Base-by-base conservation (phyloP, 352 stramenopile species). In the Pythium oligandrum region DNA sequence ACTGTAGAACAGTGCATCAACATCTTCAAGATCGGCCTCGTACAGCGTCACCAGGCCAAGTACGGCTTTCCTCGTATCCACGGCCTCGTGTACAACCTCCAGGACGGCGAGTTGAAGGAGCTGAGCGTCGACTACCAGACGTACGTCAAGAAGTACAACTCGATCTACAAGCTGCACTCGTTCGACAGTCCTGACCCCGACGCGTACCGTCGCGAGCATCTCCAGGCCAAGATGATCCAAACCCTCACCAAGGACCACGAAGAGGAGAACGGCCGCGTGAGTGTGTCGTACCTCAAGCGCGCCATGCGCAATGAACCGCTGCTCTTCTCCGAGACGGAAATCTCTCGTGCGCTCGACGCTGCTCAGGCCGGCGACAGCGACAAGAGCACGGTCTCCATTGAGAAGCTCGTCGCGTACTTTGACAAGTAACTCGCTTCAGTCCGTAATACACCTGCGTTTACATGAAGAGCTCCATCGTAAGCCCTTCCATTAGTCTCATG, bases 1-100 rank as follows among this genome's bases (percentile, higher is more conserved):
- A 92, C 84, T 5, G 74, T 91, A 48, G 86, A 96, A 62, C 86
- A 96, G 75, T 95, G 84, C 61, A 88, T 96, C 53, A 96, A 96
- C 67, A 71, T 96, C 36, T 95, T 93, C 69, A 96, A 96, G 75
- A 95, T 95, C 51, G 83, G 78, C 0, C 66, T 91, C 26, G 85
- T 96, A 57, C 85, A 96, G 76, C 78, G 83, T 49, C 78, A 92
- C 65, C 82, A 93, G 55, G 75, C 80, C 57, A 93, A 93, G 64
- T 93, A 92, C 57, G 85, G 81, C 46, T 93, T 95, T 66, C 85
- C 85, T 42, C 85, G 85, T 43, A 93, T 95, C 57, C 85, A 96
- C 57, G 86, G 85, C 0, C 73, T 96, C 11, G 85, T 96, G 42
- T 95, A 93, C 70, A 75, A 92, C 66, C 67, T 93, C 30, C 71